Base-by-base conservation (phyloP, 2,329 filamentous ascomycete species). In the Penicillium sp. region DNA sequence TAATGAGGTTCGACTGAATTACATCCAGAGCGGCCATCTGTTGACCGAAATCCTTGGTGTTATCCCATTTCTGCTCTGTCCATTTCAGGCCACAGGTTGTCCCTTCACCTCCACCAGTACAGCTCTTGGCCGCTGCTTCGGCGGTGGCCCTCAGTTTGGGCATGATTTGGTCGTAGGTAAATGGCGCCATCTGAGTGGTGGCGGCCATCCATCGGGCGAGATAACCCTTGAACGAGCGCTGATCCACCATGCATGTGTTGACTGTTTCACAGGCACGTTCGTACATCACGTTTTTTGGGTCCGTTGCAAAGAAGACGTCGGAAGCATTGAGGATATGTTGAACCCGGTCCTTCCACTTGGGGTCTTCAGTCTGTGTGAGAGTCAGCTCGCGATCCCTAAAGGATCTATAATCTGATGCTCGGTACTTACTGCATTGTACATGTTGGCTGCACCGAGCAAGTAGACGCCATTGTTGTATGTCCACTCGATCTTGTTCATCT, bases 141-240 rank as follows among this genome's bases (percentile, higher is more conserved):
- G 82, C 84, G 5, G 80, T 81, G 1, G 75, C 70, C 33, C 74
- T 70, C 2, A 87, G 69, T n/a, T 77, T 74, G 0, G 79, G 76
- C 62, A 80, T 74, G 48, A 87, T 74, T 8, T 66, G 63, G 31
- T 77, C 68, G 54, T 72, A 69, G 3, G 80, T 81, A 60, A 78
- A 84, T 0, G 83, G 83, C 0, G 81, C 83, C 51, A 85, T 72
- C 58, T 85, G 79, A 0, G 77, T 78, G 4, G 81, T 77, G 3
- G 78, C 74, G 13, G 80, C 82, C 71, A 78, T 75, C 78, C 82
- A 88, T 35, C 84, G 80, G 0, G 79, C 73, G 5, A 87, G 74
- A 63, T 85, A 87, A 10, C 82, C 83, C 69, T 87, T 88, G 76
- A 87, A 88, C 1, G 79, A 80, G 41, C 76, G 79, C 67, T 86